Evolutionary conservation across 306 rosid species (phyloP), one percentile per base, ranked within the genome.

Genomic region (Gastrolobium villosum): DNA sequence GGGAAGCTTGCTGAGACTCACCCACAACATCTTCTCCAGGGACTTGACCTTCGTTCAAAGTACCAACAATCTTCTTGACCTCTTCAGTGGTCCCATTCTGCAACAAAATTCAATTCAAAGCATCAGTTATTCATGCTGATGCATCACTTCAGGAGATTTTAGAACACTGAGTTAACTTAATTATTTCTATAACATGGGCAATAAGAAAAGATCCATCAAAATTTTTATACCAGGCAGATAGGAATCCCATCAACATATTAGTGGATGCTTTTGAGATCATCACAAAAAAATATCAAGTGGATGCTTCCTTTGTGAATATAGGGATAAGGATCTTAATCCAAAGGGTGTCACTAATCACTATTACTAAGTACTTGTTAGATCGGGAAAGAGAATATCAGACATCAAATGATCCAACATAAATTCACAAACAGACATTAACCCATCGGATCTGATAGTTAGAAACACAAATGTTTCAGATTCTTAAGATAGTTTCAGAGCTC

Each of bases 21-120:
- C 96, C 94, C 48, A 94, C 98, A 76, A 84, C 86, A 89, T 94
- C 96, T 73, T 88, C 88, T 0, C 92, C 83, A 52, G 96, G 97
- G 34, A 94, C 90, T 70, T 89, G 77, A 77, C 88, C 94, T 76
- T 92, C 92, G 61, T 92, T 94, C 83, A 94, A 83, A 46, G 84
- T 70, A 57, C 82, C 49, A 13, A 90, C 91, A 55, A 94, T 92
- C 86, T 89, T 92, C 83, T 90, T 94, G 90, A 92, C 96, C 90
- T 94, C 92, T 31, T 86, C 93, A n/a, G 73, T 82, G 57, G 93
- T 92, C 26, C 98, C 98, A 49, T 92, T 92, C 94, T 92, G 84
- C 81, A 87, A 31, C 61, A 76, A 57, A 70, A 14, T 35, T 35
- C 69, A 65, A 70, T 10, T 40, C 9, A n/a, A 50, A 71, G 4